A percentile compares a stretch with the other conserved stretches of the same genome.
These are phyloP conservation scores for Saksenaea oblongispora DNA, from an alignment of 371 early-diverging fungal genomes.

Conservation along the genomic window DNA sequence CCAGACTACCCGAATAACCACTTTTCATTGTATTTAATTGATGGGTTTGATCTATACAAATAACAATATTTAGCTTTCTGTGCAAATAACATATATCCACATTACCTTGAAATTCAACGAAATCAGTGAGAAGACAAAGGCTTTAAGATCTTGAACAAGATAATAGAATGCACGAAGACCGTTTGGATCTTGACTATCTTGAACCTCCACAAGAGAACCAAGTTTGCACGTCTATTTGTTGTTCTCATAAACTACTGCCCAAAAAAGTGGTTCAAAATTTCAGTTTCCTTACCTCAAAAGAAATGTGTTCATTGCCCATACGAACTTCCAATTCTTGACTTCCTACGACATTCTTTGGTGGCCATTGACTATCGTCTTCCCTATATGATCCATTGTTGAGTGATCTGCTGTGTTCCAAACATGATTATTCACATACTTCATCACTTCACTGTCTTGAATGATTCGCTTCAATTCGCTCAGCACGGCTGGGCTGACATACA, in stretches of 20 bases:
- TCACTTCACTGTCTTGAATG: conserved; percentile 85
- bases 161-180: conserved; percentile 95
- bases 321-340: conserved; percentile 94
- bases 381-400: conserved; percentile 32
- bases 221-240: conserved; percentile 85
- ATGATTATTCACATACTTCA: conserved; percentile 61
- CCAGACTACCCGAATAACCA: no score
- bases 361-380: conserved; percentile 94
- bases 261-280: not conserved
- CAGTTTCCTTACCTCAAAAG: conserved; percentile 76
- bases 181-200: conserved; percentile 90
- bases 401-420: not conserved
- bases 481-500: conserved; percentile 77
- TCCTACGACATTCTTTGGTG: conserved; percentile 87
- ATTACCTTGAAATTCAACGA: conserved; percentile 94
- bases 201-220: conserved; percentile 89
- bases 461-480: conserved; percentile 88
- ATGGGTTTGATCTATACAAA: conserved; percentile 27
- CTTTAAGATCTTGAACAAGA: conserved; percentile 96
- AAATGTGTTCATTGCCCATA: conserved; percentile 88
- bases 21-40: not conserved
- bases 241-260: not conserved
- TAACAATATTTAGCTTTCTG: not conserved
- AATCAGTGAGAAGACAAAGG: conserved; percentile 92
- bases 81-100: not conserved